Evolutionary conservation across 805 yeast genomes (phyloP), one percentile per base, ranked within the genome.

Genomic region (Yarrowia porcina): DNA sequence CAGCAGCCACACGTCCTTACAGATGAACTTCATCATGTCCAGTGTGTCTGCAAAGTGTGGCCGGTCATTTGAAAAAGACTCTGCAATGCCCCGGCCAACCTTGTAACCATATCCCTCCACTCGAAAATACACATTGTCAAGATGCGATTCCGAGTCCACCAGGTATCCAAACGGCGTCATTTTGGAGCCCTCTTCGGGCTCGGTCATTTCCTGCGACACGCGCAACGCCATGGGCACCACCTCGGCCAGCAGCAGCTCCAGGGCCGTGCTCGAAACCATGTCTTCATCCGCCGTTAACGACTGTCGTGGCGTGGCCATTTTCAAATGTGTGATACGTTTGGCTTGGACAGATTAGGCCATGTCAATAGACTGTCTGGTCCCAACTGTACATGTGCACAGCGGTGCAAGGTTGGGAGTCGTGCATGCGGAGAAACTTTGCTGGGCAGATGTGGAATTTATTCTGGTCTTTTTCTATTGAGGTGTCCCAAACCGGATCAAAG

Each of bases 1-100:
- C 61, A 81, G 75, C 68, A 83, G 85, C 98, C 98, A 94, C 28
- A 92, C 87, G 68, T 92, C 97, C 49, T 96, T 82, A 72, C 98
- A 92, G 5, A 94, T 83, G 72, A 90, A 91, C 74, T 93, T 93
- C 90, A 94, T 89, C 39, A 93, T 82, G 67, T 89, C 92, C 38
- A 93, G 74, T 9, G 49, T 36, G 65, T 89, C 92, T 20, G 77
- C 79, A 70, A 86, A 73, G 72, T 83, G 70, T 27, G 61, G 61
- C 2, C 63, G 25, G 71, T 76, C 69, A 69, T 78, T 70, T 27
- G 80, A 74, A 61, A 72, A 69, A 38, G 82, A 66, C 66, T 84
- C 85, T 1, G 82, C 79, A 15, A 84, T 67, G 36, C 85, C 83
- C 13, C 79, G 74, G 0, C 96, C 96, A 2, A 89, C 78, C 36